Base-by-base conservation (phyloP, 306 rosid species). In the Trichosanthes cucumerina region DNA sequence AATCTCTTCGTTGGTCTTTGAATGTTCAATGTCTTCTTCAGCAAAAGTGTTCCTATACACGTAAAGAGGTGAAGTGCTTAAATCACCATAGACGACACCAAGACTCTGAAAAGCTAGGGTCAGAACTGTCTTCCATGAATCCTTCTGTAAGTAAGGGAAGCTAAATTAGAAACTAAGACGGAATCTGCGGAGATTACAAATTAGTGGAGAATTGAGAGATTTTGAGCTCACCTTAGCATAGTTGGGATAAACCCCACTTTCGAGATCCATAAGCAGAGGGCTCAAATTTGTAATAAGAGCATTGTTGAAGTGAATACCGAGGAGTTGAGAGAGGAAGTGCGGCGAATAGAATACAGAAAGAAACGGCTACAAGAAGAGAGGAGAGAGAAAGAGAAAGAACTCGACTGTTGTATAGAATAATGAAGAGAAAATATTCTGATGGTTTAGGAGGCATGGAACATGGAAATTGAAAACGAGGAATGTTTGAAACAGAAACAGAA, bases 21-120 rank as follows among this genome's bases (percentile, higher is more conserved):
- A 47, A 69, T 86, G 96, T 0, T 12, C 33, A 56, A 93, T 90
- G 52, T 88, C 93, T 76, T 56, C 79, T 19, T 85, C 94, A 11
- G 91, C 86, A 78, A 93, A 93, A 46, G 98, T 89, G 89, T 88
- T 91, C 71, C 87, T 82, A 80, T 84, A 91, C 0, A 93, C 98
- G 76, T 93, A 93, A n/a, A 93, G 76, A 13, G 98, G 98, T 41
- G 98, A 93, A 78, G 81, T 93, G 87, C 98, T 91, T 83, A 93
- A 90, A 86, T 93, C 98, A 9, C 98, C 98, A 74, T 93, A 93
- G 52, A 93, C 98, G 18, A 93, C 97, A 54, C 98, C 98, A 12
- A 93, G 87, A 62, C 98, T 93, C 85, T 93, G 98, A 69, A 87
- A 93, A 23, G 97, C 98, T 73, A 93, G 70, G 78, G 91, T 88